Evolutionary conservation across 1,139 yeast genomes (phyloP).

Genomic region (Starmera stellimalicola): DNA sequence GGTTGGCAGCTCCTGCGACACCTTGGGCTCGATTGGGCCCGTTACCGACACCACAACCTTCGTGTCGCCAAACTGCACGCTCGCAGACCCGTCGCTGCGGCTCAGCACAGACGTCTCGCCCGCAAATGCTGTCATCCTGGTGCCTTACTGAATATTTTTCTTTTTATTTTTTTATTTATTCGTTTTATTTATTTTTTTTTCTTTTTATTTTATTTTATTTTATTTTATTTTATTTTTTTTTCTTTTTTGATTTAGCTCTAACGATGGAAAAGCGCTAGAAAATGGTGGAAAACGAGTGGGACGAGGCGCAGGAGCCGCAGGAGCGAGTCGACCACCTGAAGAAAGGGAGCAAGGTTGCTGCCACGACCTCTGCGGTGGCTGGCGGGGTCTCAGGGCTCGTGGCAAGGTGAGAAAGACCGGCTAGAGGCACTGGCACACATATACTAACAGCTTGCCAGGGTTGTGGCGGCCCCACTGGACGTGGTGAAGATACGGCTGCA

Average conservation of each 20-base stretch:
- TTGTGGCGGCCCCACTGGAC: constrained; percentile 83
- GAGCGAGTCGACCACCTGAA: constrained; percentile 36
- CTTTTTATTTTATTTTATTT: too few species aligned
- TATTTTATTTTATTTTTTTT: too few species aligned
- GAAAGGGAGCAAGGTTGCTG: constrained; percentile 39
- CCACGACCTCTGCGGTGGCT: constrained; percentile 41
- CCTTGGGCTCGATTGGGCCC: constrained; percentile 85
- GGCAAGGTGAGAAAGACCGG: constrained; percentile 44
- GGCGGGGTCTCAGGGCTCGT: constrained; percentile 69
- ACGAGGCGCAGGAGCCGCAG: too few species aligned
- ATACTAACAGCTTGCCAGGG: constrained; percentile 26
- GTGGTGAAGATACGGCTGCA: constrained; percentile 83
- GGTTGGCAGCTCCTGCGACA: constrained; percentile 79
- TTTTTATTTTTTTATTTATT: not conserved
- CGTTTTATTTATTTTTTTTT: not conserved
- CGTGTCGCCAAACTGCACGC: constrained; percentile 38
- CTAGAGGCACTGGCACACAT: too few species aligned
- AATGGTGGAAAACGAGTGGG: too few species aligned
- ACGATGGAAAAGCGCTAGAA: too few species aligned
- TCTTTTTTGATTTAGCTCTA: too few species aligned
- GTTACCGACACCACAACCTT: constrained; percentile 68
- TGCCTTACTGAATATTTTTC: too few species aligned
- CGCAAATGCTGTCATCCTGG: too few species aligned
- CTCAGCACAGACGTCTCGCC: constrained; percentile 28
- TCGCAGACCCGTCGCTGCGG: constrained; percentile 77